A percentile compares a stretch with the other conserved stretches of the same genome.
Evolutionary conservation across 2,329 filamentous ascomycete genomes (phyloP).

Genomic region (Fusarium irregulare): DNA sequence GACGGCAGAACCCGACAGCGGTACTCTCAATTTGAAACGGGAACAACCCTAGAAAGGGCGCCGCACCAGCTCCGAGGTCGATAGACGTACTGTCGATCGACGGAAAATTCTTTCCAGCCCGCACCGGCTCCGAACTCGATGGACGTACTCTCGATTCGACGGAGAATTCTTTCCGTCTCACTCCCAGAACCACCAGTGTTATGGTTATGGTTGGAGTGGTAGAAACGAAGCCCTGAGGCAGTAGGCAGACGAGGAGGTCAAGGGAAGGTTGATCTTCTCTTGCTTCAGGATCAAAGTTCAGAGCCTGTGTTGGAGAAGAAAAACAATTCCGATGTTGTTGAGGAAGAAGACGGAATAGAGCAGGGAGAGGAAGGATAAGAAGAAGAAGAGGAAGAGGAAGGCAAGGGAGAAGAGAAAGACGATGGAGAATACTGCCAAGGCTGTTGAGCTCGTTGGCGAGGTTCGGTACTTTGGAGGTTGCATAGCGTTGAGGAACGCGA

Average conservation of each 20-base stretch:
- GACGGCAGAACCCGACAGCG: not conserved
- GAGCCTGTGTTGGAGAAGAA: not conserved
- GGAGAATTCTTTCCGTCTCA: not conserved
- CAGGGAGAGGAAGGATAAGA: not conserved
- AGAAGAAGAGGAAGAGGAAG: not conserved
- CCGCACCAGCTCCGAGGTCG: too few relatives aligned
- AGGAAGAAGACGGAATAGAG: not conserved
- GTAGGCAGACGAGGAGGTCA: not conserved
- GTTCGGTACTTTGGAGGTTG: not conserved
- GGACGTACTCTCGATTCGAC: not conserved
- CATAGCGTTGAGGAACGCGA: not conserved
- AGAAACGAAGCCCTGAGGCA: not conserved
- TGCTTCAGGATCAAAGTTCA: not conserved
- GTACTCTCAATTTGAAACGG: not conserved
- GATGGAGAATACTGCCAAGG: not conserved
- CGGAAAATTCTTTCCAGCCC: too few relatives aligned
- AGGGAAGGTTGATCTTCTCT: not conserved
- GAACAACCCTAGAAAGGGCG: too few relatives aligned
- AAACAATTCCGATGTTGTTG: not conserved
- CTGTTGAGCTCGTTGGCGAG: conserved; percentile 12
- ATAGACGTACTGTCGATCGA: too few relatives aligned
- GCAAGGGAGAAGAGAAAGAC: not conserved
- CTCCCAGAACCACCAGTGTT: too few relatives aligned
- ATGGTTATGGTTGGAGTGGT: too few relatives aligned
- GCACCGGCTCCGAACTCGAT: too few relatives aligned